phyloP scores from a whole-genome alignment of 805 yeast genomes.

The Saccharomycopsis microspora region DNA sequence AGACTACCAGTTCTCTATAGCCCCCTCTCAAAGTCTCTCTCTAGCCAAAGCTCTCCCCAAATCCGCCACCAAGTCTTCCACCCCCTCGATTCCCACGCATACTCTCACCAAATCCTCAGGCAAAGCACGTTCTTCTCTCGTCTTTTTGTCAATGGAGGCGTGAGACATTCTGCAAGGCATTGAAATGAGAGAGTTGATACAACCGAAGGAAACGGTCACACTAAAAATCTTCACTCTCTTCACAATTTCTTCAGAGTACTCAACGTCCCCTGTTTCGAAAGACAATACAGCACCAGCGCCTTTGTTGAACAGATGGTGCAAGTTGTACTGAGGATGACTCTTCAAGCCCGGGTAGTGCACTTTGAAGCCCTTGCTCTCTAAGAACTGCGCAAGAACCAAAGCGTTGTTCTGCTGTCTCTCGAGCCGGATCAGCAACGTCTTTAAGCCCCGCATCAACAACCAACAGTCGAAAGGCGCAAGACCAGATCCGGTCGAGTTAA shows the following conservation, averaged over 20 bases:
- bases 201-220: slow-evolving; percentile 88
- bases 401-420: slow-evolving; percentile 86
- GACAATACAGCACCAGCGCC: slow-evolving; percentile 89
- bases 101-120: slow-evolving; percentile 88
- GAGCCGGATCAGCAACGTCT: slow-evolving; percentile 75
- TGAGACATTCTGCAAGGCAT: slow-evolving; percentile 96
- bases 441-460: slow-evolving; percentile 79
- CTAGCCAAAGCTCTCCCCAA: slow-evolving; percentile 42
- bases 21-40: slow-evolving; percentile 2
- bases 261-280: slow-evolving; percentile 75
- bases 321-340: slow-evolving; percentile 69
- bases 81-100: slow-evolving; percentile 84
- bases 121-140: slow-evolving; percentile 77
- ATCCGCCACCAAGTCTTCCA: slow-evolving; percentile 73
- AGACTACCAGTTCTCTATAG: background rate
- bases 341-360: slow-evolving; percentile 82
- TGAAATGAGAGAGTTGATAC: slow-evolving; percentile 85
- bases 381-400: slow-evolving; percentile 59
- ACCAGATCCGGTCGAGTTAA: slow-evolving; percentile 88
- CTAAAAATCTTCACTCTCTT: slow-evolving; percentile 70
- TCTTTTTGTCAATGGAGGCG: slow-evolving; percentile 86
- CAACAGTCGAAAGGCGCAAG: slow-evolving; percentile 88
- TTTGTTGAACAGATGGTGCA: slow-evolving; percentile 64
- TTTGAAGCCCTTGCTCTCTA: slow-evolving; percentile 49
- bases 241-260: slow-evolving; percentile 57